Conservation (phyloP, 805 yeast genomes). For the Saturnispora dispora region DNA sequence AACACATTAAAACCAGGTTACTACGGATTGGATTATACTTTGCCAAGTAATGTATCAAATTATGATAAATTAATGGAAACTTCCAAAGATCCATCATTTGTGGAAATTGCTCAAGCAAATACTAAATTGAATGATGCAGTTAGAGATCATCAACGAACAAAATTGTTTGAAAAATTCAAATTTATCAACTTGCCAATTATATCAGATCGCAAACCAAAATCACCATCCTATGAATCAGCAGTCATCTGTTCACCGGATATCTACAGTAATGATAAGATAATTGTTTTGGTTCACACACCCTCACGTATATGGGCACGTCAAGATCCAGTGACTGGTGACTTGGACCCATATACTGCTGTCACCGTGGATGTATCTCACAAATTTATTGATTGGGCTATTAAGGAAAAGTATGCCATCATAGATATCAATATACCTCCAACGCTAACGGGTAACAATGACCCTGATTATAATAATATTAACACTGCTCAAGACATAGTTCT, state of each 20-base stretch:
- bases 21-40: constrained; percentile 27
- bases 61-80: constrained; percentile 31
- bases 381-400: constrained; percentile 58
- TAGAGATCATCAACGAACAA: constrained; percentile 57
- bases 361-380: constrained; percentile 66
- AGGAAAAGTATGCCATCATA: constrained; percentile 61
- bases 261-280: constrained; percentile 50
- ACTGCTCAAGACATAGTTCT: constrained; percentile 70
- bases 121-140: constrained; percentile 62
- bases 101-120: constrained; percentile 32
- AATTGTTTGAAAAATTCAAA: constrained; percentile 42
- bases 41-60: constrained; percentile 25
- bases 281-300: constrained; percentile 79
- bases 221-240: constrained; percentile 43
- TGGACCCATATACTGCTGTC: constrained; percentile 64
- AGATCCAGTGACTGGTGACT: constrained; percentile 69
- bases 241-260: constrained; percentile 66
- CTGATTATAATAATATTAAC: constrained; percentile 50
- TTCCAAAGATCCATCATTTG: constrained; percentile 31
- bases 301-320: constrained; percentile 86
- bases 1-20: constrained; percentile 67
- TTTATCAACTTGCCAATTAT: constrained; percentile 65
- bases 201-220: constrained; percentile 31
- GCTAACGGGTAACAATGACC: constrained; percentile 36
- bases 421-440: constrained; percentile 74